A percentile compares a stretch with the other conserved stretches of the same genome.
phyloP scores from a whole-genome alignment of 2,329 filamentous ascomycete species.

The Aschersonia sp. region DNA sequence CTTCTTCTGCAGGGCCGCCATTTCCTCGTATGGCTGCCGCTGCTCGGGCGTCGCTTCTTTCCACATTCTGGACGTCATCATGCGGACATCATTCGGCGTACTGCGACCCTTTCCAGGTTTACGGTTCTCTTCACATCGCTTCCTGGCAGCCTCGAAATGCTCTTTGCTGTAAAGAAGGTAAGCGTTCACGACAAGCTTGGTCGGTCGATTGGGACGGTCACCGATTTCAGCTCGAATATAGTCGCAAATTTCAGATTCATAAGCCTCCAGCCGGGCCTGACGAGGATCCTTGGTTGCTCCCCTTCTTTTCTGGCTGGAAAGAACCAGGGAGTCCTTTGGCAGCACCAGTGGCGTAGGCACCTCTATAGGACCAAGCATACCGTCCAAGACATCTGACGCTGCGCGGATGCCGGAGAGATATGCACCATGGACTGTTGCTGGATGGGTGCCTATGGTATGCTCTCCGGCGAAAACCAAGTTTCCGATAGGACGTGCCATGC shows the following conservation, averaged over 20 bases:
- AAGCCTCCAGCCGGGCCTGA: conserved; percentile 38
- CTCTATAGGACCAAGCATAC: conserved; percentile 67
- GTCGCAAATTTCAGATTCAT: conserved; percentile 39
- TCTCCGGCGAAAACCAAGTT: conserved; percentile 94
- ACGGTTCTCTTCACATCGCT: conserved; percentile 50
- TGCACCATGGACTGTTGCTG: conserved; percentile 91
- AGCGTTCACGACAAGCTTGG: conserved; percentile 64
- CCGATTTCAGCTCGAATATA: conserved; percentile 48
- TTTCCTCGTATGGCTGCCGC: conserved; percentile 64
- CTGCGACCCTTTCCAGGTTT: conserved; percentile 47
- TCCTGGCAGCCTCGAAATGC: conserved; percentile 49
- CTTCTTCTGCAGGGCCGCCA: conserved; percentile 56
- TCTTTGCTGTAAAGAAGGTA: conserved; percentile 83
- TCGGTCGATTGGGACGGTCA: conserved; percentile 57
- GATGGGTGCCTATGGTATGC: conserved; percentile 89
- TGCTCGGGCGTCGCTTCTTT: conserved; percentile 56
- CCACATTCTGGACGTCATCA: conserved; percentile 85
- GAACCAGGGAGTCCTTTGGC: conserved; percentile 37
- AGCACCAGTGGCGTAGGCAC: conserved; percentile 63
- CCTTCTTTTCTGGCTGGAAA: conserved; percentile 38
- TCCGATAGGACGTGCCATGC: conserved; percentile 72
- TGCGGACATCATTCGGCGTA: conserved; percentile 68
- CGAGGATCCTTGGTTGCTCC: conserved; percentile 30
- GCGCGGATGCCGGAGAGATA: conserved; percentile 87
- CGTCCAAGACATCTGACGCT: conserved; percentile 71